Base-by-base conservation (phyloP, 768 basidiomycete genomes). In the Lyophyllum semitale region DNA sequence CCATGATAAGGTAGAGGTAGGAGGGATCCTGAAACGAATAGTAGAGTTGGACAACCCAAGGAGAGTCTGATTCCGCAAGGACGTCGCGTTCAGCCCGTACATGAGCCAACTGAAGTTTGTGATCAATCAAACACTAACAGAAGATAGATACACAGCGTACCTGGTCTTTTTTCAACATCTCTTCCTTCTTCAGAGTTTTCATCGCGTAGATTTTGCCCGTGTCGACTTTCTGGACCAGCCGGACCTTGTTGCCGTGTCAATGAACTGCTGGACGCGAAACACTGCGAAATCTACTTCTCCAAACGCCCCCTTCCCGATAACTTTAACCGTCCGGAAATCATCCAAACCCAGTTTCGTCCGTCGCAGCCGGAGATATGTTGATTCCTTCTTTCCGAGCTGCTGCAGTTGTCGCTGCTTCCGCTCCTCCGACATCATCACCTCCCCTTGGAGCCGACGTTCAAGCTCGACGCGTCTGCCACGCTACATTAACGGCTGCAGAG, bases 121-220 rank as follows among this genome's bases (percentile, higher is more conserved):
- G 11, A 11, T 15, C 32, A n/a, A 1, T 59, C n/a, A 41, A 45
- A 27, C 12, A 44, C 23, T 18, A 29, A 41, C 48, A 42, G 33
- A 49, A 25, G 46, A 41, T 59, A 27, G 52, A 43, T 29, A 22
- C 22, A 20, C 30, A 51, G 15, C 59, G 44, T 55, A 91, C 95
- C 80, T 99, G 96, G 67, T 99, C 97, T 71, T 97, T 97, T 74
- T 98, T 96, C 71, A 99, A 83, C 97, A 98, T 99, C 70, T 98
- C 97, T 46, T 90, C 90, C 77, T 99, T 99, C 73, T 89, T 88
- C 68, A 98, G 74, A 22, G 93, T 92, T 75, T 98, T 98, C 96
- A 99, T 97, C 17, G 97, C 97, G 70, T 98, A 99, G 53, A 98
- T 97, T 76, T 94, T 97, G 32, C 95, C 94, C 6, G 95, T 98